Base-by-base conservation (phyloP, 2,329 filamentous ascomycete genomes). In the Verticillium isaacii region DNA sequence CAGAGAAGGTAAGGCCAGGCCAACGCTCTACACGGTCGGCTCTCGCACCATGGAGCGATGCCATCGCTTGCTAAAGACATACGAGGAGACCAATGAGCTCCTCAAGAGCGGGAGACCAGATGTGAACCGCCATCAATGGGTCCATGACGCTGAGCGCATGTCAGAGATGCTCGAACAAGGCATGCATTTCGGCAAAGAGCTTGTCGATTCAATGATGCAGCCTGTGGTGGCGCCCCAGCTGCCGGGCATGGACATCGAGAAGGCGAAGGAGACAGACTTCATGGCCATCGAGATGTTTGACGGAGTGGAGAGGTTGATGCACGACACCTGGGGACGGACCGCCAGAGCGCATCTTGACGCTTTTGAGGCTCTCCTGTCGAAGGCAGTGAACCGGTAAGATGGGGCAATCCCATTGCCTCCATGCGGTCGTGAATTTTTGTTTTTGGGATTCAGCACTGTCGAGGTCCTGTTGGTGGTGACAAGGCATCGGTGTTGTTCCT, bases 271-370 rank as follows among this genome's bases (percentile, higher is more conserved):
- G 32, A 63, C 74, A 23, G 68, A 75, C 32, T 69, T 67, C 34
- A 65, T 77, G 58, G 75, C 74, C 6, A 69, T 68, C 67, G 73
- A 76, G 36, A 61, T 76, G 41, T 63, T 77, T 34, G 68, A 70
- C 2, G 68, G 68, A 23, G 67, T 65, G 5, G 61, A 67, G 9
- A 63, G 61, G 19, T 61, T 23, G 19, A 59, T 39, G 5, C 66
- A 70, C 11, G 66, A 69, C 17, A 73, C 69, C 1, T 78, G 74
- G 75, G 75, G 75, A 2, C 32, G 32, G n/a, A 37, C 25, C 9
- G 54, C 32, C 25, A 57, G 56, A 17, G 12, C 32, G 9, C 54
- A 54, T 23, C 34, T 39, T 14, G 41, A 58, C 37, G 19, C 45
- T 12, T 52, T 52, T 29, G 45, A 52, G 45, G 19, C 9, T 52